These are phyloP conservation scores for Babesia divergens DNA, from an alignment of 169 alveolate genomes.

Conservation along the genomic window DNA sequence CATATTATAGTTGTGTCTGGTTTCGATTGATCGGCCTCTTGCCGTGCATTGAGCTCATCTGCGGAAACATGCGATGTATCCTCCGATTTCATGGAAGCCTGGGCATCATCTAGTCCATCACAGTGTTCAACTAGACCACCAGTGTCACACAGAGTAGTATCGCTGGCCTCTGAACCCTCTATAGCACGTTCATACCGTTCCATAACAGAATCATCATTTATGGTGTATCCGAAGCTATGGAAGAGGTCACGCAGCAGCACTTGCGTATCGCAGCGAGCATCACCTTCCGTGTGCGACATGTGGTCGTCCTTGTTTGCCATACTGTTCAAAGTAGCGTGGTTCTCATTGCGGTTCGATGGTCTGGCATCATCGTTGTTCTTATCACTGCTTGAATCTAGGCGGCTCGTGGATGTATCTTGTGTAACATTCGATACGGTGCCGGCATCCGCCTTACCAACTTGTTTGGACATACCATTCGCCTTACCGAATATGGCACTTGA, in stretches of 20 bases:
- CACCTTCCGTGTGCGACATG: too few relatives aligned
- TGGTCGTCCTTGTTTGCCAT: too few relatives aligned
- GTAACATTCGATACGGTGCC: too few relatives aligned
- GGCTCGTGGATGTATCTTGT: too few relatives aligned
- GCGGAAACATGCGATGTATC: not conserved
- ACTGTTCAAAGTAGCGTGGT: too few relatives aligned
- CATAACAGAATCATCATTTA: slow-evolving; percentile 4
- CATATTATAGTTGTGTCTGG: not conserved
- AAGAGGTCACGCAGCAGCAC: slow-evolving; percentile 14
- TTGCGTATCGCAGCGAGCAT: not conserved
- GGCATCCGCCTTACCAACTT: too few relatives aligned
- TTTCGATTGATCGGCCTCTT: not conserved
- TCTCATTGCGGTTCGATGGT: too few relatives aligned
- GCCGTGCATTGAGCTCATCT: not conserved
- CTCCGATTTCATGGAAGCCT: too few relatives aligned
- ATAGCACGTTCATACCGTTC: not conserved
- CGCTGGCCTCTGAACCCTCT: not conserved
- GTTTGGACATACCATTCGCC: too few relatives aligned
- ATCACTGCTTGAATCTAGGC: too few relatives aligned
- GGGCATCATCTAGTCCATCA: not conserved
- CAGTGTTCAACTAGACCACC: not conserved
- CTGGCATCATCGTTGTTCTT: too few relatives aligned
- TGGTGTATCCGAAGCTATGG: slow-evolving; percentile 17
- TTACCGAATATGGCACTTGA: too few relatives aligned
- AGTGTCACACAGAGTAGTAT: not conserved